A percentile compares a stretch with the other conserved stretches of the same genome.
Evolutionary conservation across 2,329 filamentous ascomycete genomes (phyloP).

Genomic region (Alternaria sp.): DNA sequence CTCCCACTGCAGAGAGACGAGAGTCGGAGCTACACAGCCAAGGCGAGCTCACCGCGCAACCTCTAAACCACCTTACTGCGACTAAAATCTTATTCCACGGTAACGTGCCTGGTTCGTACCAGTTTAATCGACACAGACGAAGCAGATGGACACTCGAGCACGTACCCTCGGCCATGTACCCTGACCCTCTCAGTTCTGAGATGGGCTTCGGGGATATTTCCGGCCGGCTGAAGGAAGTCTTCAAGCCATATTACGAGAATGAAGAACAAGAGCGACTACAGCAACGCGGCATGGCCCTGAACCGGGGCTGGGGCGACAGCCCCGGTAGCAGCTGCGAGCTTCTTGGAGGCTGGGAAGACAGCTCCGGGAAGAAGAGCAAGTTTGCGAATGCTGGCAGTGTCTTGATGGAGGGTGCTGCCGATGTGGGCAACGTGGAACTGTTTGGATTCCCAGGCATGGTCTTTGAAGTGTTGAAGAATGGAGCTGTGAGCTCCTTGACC

Average conservation of each 20-base stretch:
- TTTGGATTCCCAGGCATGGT: conserved; percentile 94
- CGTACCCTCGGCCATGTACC: conserved; percentile 53
- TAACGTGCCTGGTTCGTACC: conserved; percentile 94
- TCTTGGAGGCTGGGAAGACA: conserved; percentile 73
- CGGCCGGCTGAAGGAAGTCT: conserved; percentile 70
- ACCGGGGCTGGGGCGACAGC: conserved; percentile 89
- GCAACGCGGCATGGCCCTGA: conserved; percentile 79
- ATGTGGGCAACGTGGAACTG: conserved; percentile 78
- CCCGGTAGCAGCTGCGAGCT: conserved; percentile 85
- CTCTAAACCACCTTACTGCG: conserved; percentile 74
- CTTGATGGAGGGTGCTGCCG: conserved; percentile 56
- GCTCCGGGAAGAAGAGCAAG: conserved; percentile 46
- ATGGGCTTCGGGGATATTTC: conserved; percentile 69
- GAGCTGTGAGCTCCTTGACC: conserved; percentile 85
- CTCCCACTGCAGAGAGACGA: conserved; percentile 65
- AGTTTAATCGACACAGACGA: conserved; percentile 92
- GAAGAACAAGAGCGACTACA: conserved; percentile 62
- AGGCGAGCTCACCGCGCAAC: conserved; percentile 41
- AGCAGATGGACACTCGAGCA: conserved; percentile 81
- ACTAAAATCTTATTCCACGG: conserved; percentile 94
- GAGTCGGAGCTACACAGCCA: conserved; percentile 36
- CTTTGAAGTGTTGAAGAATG: conserved; percentile 95
- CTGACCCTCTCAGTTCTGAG: conserved; percentile 72
- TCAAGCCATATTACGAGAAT: conserved; percentile 71
- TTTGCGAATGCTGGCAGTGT: conserved; percentile 47